Conservation (phyloP, 371 early-diverging fungal genomes). For the Mucor mucedo region DNA sequence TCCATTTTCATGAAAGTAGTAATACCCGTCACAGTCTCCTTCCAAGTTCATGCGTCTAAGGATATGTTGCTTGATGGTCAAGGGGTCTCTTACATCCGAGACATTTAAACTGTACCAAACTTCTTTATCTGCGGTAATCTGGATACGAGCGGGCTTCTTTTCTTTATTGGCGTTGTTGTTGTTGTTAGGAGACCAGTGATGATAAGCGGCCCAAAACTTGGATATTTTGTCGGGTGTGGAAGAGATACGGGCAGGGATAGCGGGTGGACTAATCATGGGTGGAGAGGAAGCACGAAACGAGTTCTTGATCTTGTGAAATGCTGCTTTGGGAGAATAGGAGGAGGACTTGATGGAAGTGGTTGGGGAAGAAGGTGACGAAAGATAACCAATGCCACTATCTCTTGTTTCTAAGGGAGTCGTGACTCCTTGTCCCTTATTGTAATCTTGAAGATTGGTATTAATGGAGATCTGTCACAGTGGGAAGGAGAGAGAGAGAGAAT, state of each 20-base stretch:
- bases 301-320: constrained; percentile 17
- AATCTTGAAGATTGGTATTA: constrained; percentile 31
- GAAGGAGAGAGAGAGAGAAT: no score
- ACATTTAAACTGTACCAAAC: constrained; percentile 62
- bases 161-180: constrained; percentile 22
- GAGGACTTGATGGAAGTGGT: background rate
- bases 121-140: constrained; percentile 61
- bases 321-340: constrained; percentile 1
- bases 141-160: constrained; percentile 30
- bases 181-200: constrained; percentile 23
- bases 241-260: constrained; percentile 50
- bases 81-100: constrained; percentile 55
- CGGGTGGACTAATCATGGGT: constrained; percentile 8
- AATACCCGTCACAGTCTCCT: constrained; percentile 51
- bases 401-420: constrained; percentile 24
- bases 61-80: constrained; percentile 52
- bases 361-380: constrained; percentile 23
- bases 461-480: constrained; percentile 23
- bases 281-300: constrained; percentile 29
- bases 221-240: constrained; percentile 47
- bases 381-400: constrained; percentile 24
- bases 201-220: constrained; percentile 47
- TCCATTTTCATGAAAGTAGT: constrained; percentile 58
- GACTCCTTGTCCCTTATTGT: constrained; percentile 11
- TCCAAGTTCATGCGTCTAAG: constrained; percentile 50